These are phyloP conservation scores for Globisporangium cylindrosporum DNA, from an alignment of 352 stramenopile genomes.

Conservation along the genomic window DNA sequence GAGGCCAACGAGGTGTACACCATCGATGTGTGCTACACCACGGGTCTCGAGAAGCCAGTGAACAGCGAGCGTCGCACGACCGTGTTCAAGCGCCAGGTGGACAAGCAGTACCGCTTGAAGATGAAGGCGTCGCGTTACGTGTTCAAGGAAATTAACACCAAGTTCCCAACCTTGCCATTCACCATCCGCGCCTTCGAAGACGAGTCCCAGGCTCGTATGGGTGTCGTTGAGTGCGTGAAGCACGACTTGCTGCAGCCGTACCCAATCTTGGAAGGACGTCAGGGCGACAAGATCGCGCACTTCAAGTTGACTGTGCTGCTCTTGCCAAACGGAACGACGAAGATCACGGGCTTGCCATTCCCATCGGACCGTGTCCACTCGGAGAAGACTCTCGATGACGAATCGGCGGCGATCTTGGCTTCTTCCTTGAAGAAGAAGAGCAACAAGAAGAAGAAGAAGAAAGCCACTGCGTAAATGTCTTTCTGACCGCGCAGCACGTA, in stretches of 20 bases:
- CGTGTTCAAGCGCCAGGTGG: conserved; percentile 99
- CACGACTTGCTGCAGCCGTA: conserved; percentile 98
- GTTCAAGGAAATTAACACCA: conserved; percentile 97
- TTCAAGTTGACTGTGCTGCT: conserved; percentile 99
- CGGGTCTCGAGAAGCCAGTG: conserved; percentile 95
- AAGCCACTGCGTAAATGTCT: conserved; percentile 43
- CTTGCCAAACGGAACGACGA: conserved; percentile 92
- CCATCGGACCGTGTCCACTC: conserved; percentile 89
- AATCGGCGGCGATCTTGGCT: conserved; percentile 88
- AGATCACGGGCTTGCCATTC: conserved; percentile 95
- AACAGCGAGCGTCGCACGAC: conserved; percentile 92
- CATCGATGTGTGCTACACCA: conserved; percentile 98
- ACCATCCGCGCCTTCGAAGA: conserved; percentile 95
- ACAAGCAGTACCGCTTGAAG: conserved; percentile 96
- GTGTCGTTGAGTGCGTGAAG: conserved; percentile 97
- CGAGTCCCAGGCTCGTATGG: conserved; percentile 96
- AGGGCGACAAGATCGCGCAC: conserved; percentile 96
- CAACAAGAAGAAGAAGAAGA: conserved; percentile 94
- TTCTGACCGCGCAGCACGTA: conserved; percentile 12
- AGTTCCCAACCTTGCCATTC: conserved; percentile 99
- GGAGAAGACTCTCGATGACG: conserved; percentile 92
- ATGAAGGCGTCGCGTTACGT: conserved; percentile 95
- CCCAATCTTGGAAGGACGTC: conserved; percentile 95
- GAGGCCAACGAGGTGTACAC: conserved; percentile 98
- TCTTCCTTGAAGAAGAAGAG: conserved; percentile 94